Evolutionary conservation across 148 eudicot genomes (phyloP).

Genomic region (Cornus controversa): DNA sequence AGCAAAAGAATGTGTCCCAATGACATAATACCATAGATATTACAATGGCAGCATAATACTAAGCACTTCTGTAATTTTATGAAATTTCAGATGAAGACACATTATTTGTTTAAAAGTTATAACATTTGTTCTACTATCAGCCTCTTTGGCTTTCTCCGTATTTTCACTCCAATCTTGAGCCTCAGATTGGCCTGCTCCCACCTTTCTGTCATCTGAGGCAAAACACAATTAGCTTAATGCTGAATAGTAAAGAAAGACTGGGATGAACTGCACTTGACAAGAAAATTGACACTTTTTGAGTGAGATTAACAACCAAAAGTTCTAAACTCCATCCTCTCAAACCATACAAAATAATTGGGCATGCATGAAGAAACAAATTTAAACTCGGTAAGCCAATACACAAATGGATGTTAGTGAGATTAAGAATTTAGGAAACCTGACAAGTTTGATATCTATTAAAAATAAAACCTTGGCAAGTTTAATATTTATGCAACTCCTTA

Average conservation of each 20-base stretch:
- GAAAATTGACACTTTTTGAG: background rate
- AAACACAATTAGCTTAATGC: background rate
- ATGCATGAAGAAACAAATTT: no score
- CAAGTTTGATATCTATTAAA: no score
- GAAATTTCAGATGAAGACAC: background rate
- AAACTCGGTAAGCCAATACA: no score
- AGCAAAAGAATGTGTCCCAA: conserved; percentile 6
- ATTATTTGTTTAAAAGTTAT: background rate
- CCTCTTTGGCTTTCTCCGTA: background rate
- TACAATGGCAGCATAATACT: background rate
- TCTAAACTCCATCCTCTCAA: no score
- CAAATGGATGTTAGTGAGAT: no score
- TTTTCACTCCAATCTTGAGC: background rate
- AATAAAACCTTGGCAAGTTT: no score
- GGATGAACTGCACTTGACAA: background rate
- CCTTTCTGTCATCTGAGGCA: background rate
- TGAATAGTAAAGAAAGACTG: background rate
- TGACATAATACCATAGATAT: background rate
- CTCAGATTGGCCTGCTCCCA: background rate
- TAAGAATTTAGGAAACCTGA: no score
- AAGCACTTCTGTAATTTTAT: background rate
- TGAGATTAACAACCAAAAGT: background rate
- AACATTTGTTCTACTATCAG: background rate
- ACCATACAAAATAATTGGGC: no score
- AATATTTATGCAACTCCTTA: no score